Base-by-base conservation (phyloP, 2,329 filamentous ascomycete species). In the Eutypella sp. region DNA sequence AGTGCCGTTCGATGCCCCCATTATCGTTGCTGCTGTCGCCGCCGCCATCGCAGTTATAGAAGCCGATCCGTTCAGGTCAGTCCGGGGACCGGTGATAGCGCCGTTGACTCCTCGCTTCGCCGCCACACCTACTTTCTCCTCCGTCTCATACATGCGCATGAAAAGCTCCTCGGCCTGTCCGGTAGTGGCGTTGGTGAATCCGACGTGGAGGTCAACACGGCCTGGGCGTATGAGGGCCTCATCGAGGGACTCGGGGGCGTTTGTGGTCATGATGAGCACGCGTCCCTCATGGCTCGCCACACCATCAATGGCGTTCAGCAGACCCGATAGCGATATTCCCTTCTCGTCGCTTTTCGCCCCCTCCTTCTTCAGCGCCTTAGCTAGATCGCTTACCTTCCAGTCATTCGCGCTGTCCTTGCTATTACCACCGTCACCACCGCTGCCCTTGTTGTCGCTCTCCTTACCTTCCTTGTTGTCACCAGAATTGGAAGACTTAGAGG, bases 251-350 rank as follows among this genome's bases (percentile, higher is more conserved):
- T 91, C 82, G 3, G 84, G 84, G 48, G 81, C 78, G 65, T 92
- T 93, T 25, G 85, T 89, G 0, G 87, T 91, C 84, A 91, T 89
- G 67, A 92, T 83, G 16, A 92, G 75, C 11, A 92, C 79, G 39
- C 86, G 79, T 22, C 87, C 87, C 67, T 92, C 87, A 56, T 88
- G 85, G 3, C 82, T 86, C 1, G 85, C 85, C 1, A 90, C 87
- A 45, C 89, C 87, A 57, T 95, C 88, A 48, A 95, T 89, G 47
- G 85, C 85, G 64, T 95, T 95, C 42, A 95, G 75, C 1, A 95
- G 74, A 1, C 87, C 87, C 0, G 86, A 88, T 2, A 93, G 74
- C 1, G 85, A 87, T 53, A 91, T 88, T n/a, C 75, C 65, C 48
- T 67, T 66, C 50, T 68, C 67, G 24, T 68, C 68, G 46, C 68